Evolutionary conservation across 768 basidiomycete genomes (phyloP).

Genomic region (Mycena rosella): DNA sequence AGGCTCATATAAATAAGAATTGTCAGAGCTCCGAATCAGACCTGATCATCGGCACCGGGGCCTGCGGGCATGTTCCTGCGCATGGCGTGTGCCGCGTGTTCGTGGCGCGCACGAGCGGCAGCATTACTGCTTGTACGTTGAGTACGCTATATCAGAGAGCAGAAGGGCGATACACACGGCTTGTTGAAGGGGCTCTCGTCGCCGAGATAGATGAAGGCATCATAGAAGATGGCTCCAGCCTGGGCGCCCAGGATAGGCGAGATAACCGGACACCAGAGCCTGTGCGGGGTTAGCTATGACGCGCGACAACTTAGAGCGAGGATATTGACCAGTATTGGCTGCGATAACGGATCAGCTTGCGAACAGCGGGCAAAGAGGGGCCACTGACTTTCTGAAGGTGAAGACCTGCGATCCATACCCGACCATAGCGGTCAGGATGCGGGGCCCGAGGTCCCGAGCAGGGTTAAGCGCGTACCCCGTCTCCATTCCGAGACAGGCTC

Average conservation of each 20-base stretch:
- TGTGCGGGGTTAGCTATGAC: no score
- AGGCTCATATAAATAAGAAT: no score
- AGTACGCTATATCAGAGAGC: not conserved
- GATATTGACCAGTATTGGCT: not conserved
- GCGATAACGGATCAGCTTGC: not conserved
- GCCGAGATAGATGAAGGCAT: not conserved
- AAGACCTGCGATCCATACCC: not conserved
- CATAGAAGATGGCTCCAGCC: not conserved
- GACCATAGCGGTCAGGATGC: constrained; percentile 66
- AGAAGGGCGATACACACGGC: constrained; percentile 56
- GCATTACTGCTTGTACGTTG: constrained; percentile 19
- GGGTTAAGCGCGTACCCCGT: constrained; percentile 66
- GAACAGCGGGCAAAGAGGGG: not conserved
- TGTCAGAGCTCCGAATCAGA: constrained; percentile 7
- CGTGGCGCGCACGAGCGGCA: constrained; percentile 23
- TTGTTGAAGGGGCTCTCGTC: constrained; percentile 57
- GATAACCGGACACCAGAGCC: not conserved
- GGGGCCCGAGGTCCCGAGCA: constrained; percentile 69
- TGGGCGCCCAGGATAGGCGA: not conserved
- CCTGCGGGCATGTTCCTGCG: constrained; percentile 30
- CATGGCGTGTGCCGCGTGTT: constrained; percentile 19
- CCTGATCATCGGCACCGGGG: constrained; percentile 27
- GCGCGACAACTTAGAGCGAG: no score
- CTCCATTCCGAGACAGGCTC: constrained; percentile 60
- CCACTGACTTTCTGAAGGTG: not conserved